Evolutionary conservation across 1,284 basidiomycete genomes (phyloP).

Genomic region (Flammula alnicola): DNA sequence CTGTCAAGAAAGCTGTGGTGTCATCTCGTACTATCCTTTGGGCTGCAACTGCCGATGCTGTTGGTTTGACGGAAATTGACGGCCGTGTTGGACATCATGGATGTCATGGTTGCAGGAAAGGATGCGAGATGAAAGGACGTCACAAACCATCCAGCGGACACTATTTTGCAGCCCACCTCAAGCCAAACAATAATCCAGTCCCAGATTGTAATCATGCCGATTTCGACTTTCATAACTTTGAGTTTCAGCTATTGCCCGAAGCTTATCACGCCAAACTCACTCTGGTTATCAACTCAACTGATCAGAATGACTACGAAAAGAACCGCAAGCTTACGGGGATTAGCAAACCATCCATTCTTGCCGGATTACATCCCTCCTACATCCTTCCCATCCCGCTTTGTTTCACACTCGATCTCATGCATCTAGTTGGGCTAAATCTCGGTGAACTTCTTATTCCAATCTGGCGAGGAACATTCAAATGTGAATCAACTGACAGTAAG

Average conservation of each 20-base stretch:
- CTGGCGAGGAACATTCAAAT: constrained; percentile 18
- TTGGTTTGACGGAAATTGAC: constrained; percentile 22
- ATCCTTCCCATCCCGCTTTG: constrained; percentile 18
- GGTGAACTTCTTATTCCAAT: constrained; percentile 10
- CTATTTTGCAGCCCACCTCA: constrained; percentile 27
- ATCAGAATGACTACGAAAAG: constrained; percentile 18
- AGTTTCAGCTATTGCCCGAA: neutral
- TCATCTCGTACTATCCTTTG: constrained; percentile 8
- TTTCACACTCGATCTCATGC: constrained; percentile 23
- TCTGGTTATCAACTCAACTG: constrained; percentile 8
- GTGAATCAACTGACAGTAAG: constrained; percentile 25
- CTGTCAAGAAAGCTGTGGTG: too few relatives aligned
- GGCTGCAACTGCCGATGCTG: constrained; percentile 23
- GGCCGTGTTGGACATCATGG: constrained; percentile 29
- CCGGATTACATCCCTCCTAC: constrained; percentile 1
- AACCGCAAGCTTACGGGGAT: constrained; percentile 24
- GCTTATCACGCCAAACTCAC: constrained; percentile 16
- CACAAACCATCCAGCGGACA: constrained; percentile 27
- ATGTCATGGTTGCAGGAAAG: constrained; percentile 23
- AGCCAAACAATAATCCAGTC: too few relatives aligned
- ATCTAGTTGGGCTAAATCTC: constrained; percentile 13
- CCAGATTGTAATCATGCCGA: constrained; percentile 4
- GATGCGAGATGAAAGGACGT: constrained; percentile 29
- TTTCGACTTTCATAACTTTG: constrained; percentile 7
- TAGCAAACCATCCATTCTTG: constrained; percentile 22